Conservation (phyloP, 2,329 filamentous ascomycete species). For the Ophioceras dolichostomum region DNA sequence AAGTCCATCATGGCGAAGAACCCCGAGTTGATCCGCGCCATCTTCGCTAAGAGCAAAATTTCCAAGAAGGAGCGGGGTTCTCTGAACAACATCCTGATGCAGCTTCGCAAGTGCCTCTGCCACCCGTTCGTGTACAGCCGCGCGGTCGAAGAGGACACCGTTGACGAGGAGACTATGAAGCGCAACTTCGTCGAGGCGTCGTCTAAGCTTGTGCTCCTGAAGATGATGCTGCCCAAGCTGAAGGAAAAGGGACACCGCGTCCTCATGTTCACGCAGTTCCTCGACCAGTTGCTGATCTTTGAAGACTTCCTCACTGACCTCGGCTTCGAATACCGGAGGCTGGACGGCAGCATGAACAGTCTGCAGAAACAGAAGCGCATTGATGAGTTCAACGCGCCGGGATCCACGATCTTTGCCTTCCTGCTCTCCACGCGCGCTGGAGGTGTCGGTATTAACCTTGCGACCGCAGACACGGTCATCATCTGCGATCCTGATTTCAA, state of each 20-base stretch:
- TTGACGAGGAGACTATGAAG: slow-evolving; percentile 49
- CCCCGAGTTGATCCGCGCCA: slow-evolving; percentile 73
- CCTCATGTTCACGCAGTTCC: slow-evolving; percentile 90
- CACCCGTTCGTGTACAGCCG: slow-evolving; percentile 93
- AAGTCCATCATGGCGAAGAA: slow-evolving; percentile 90
- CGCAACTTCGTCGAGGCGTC: slow-evolving; percentile 85
- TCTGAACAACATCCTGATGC: slow-evolving; percentile 89
- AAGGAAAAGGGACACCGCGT: slow-evolving; percentile 79
- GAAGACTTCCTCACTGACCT: slow-evolving; percentile 83
- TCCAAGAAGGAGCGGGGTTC: slow-evolving; percentile 63
- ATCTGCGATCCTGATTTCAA: slow-evolving; percentile 97
- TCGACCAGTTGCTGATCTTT: slow-evolving; percentile 75
- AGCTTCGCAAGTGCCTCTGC: slow-evolving; percentile 85
- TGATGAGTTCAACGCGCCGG: slow-evolving; percentile 79
- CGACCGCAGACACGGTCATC: slow-evolving; percentile 94
- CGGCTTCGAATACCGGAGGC: slow-evolving; percentile 59
- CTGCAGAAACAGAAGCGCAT: slow-evolving; percentile 90
- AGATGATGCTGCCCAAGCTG: slow-evolving; percentile 78
- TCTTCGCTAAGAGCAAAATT: slow-evolving; percentile 60
- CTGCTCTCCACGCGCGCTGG: slow-evolving; percentile 87
- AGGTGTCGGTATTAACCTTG: slow-evolving; percentile 94
- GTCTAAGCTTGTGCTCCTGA: slow-evolving; percentile 73
- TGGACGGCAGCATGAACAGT: slow-evolving; percentile 74
- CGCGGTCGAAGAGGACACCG: slow-evolving; percentile 73
- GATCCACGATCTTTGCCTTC: slow-evolving; percentile 79